Percentiles rank a stretch among this genome's conserved stretches.
phyloP scores from a whole-genome alignment of 768 basidiomycete species.

The Omphalotus guepiniiformis region DNA sequence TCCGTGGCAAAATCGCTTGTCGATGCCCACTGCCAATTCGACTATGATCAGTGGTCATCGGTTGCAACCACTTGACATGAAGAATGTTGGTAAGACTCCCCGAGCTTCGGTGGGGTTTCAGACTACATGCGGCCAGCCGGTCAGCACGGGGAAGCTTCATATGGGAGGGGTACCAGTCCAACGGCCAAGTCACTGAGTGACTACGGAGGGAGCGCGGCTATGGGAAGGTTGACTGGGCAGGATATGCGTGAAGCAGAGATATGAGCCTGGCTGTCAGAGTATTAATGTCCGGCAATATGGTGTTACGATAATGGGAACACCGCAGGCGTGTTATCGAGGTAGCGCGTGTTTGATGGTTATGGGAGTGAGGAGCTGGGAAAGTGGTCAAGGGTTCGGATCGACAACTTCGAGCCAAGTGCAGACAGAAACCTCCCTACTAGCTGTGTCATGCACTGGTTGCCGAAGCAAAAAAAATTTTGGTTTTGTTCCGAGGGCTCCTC shows the following conservation, averaged over 20 bases:
- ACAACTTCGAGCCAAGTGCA: too few species aligned
- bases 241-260: constrained; percentile 88
- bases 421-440: too few species aligned
- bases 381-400: constrained; percentile 15
- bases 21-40: background rate
- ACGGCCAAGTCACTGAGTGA: constrained; percentile 51
- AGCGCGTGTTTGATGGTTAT: constrained; percentile 66
- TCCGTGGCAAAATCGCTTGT: too few species aligned
- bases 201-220: constrained; percentile 64
- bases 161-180: background rate
- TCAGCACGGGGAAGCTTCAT: constrained; percentile 50
- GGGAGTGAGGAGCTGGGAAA: constrained; percentile 66
- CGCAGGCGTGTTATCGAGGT: constrained; percentile 84
- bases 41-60: background rate
- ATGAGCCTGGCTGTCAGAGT: constrained; percentile 93
- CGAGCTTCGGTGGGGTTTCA: constrained; percentile 28
- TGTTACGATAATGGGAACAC: constrained; percentile 59
- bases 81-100: constrained; percentile 2
- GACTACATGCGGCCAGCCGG: constrained; percentile 63
- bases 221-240: constrained; percentile 64
- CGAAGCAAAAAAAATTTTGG: too few species aligned
- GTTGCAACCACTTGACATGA: background rate
- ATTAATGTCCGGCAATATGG: constrained; percentile 79
- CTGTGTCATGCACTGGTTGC: too few species aligned
- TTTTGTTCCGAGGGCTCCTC: too few species aligned